Evolutionary conservation across 73 alveolate species (phyloP), one percentile per base, ranked within the genome.

Genomic region (Uronychia binucleata): DNA sequence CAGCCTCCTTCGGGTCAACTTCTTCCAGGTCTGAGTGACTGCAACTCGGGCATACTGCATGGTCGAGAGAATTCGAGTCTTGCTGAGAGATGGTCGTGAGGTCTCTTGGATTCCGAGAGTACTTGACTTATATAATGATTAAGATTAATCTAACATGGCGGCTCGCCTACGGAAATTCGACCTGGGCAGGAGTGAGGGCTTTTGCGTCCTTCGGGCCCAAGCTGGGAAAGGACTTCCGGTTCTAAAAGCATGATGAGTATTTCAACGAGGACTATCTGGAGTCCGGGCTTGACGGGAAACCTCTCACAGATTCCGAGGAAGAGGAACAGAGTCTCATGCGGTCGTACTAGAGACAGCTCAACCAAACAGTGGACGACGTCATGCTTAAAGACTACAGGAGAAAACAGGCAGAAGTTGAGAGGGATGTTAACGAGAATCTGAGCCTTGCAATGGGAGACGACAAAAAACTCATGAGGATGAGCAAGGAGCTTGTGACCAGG

Each of bases 171-270:
- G 67, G 67, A 46, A 46, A 46, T 46, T 5, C 19, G 5, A 46
- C 19, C 19, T 46, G 67, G 67, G 19, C 67, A 46, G 67, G 67
- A 46, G 67, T 46, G 67, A 46, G 67, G 67, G 19, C 67, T 11
- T 46, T 46, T 19, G 67, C n/a, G n/a, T 46, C 67, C 19, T 11
- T 11, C 5, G 19, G 19, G 67, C 67, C 67, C 19, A 46, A 46
- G 67, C 67, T 46, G 5, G 67, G 33, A 32, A 75, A 78, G 67
- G 35, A 58, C 58, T 87, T 81, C 82, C 30, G 31, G 8, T 87
- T 87, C 83, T 89, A 89, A 8, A 81, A 87, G 76, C 93, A 87
- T 33, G 76, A 34, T 28, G 89, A 87, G 57, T 87, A 75, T 34
- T 87, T 87, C 80, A 80, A 83, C 30, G 89, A 87, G 31, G 67